phyloP scores from a whole-genome alignment of 2,329 filamentous ascomycete genomes.

The Bimuria novae-zelandiae region DNA sequence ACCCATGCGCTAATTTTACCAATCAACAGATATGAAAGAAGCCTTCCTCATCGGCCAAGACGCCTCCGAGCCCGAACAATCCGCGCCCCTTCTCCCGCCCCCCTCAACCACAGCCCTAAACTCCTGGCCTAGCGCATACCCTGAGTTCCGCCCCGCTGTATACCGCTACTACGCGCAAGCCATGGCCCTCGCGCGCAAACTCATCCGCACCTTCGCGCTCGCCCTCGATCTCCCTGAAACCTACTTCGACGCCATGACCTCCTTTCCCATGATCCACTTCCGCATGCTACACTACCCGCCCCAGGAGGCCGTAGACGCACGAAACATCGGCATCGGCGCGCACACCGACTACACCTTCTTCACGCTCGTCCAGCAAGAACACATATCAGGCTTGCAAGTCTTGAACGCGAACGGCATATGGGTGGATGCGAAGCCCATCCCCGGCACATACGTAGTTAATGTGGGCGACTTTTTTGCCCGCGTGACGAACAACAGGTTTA shows the following conservation, averaged over 20 bases:
- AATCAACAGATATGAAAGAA: conserved; percentile 34
- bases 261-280: conserved; percentile 41
- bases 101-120: conserved; percentile 28
- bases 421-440: conserved; percentile 38
- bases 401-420: conserved; percentile 42
- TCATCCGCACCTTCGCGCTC: conserved; percentile 41
- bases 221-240: conserved; percentile 39
- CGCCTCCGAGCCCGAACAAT: conserved; percentile 44
- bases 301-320: conserved; percentile 4
- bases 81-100: conserved; percentile 22
- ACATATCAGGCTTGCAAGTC: conserved; percentile 31
- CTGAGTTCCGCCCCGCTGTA: conserved; percentile 39
- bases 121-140: conserved; percentile 40
- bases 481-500: conserved; percentile 39
- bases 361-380: conserved; percentile 16
- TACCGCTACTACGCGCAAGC: conserved; percentile 43
- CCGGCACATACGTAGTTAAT: conserved; percentile 41
- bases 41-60: conserved; percentile 48
- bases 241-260: conserved; percentile 38
- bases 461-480: conserved; percentile 41
- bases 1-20: too few relatives aligned
- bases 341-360: conserved; percentile 23
- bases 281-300: conserved; percentile 25
- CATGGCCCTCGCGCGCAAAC: conserved; percentile 37
- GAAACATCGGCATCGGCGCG: conserved; percentile 19